These are phyloP conservation scores for Alternaria gaisen DNA, from an alignment of 2,329 filamentous ascomycete species.

Conservation along the genomic window DNA sequence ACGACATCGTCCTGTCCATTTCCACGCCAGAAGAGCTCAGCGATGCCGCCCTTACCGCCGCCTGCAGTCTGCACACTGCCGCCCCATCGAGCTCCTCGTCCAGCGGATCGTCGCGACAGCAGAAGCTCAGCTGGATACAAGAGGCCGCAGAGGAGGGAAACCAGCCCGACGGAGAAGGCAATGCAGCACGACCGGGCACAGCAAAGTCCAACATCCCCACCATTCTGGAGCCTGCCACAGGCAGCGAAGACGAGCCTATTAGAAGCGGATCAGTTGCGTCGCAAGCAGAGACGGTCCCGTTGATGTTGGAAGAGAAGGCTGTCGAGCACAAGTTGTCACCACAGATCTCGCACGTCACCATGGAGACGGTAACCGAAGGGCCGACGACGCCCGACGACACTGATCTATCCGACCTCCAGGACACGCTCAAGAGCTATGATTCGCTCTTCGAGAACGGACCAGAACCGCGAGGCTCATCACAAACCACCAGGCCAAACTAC, in stretches of 20 bases:
- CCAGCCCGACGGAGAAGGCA: conserved; percentile 46
- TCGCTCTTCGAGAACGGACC: conserved; percentile 45
- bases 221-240: conserved; percentile 30
- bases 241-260: conserved; percentile 18
- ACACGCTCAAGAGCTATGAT: conserved; percentile 47
- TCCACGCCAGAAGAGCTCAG: conserved; percentile 78
- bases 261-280: conserved; percentile 20
- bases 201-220: conserved; percentile 35
- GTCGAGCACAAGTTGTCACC: conserved; percentile 21
- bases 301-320: conserved; percentile 24
- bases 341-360: conserved; percentile 34
- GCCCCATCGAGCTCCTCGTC: conserved; percentile 87
- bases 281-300: conserved; percentile 27
- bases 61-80: conserved; percentile 88
- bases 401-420: conserved; percentile 31
- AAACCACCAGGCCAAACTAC: conserved; percentile 51
- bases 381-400: conserved; percentile 30
- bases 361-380: conserved; percentile 33
- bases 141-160: conserved; percentile 83
- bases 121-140: conserved; percentile 88
- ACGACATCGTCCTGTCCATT: conserved; percentile 86
- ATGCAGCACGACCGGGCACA: conserved; percentile 29
- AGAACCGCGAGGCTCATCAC: conserved; percentile 56
- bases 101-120: conserved; percentile 75
- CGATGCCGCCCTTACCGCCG: conserved; percentile 85